Evolutionary conservation across 192 early-diverging fungal genomes (phyloP), one percentile per base, ranked within the genome.

Genomic region (Lunasporangiospora selenospora): DNA sequence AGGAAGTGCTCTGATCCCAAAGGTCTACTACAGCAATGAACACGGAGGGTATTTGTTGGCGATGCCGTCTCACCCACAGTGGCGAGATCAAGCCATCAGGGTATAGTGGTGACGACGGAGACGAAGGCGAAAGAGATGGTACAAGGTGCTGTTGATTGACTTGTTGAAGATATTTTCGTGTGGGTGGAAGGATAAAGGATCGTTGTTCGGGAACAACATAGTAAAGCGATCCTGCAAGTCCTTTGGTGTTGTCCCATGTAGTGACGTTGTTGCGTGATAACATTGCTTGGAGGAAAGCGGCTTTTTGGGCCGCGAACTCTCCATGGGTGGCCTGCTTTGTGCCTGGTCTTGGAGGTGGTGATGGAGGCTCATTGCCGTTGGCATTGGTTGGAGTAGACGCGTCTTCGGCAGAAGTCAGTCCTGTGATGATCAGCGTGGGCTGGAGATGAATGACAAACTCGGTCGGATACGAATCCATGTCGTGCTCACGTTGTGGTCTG

Each of bases 81-180:
- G 90, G 84, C 1, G 82, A 75, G 64, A 96, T 87, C n/a, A 96
- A 67, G 18, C 94, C 94, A 75, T 94, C 92, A 1, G 94, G 93
- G 80, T 88, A 82, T 46, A 94, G 58, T 11, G 90, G 87, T 7
- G 94, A 96, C 6, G 75, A 58, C 6, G 81, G 79, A 19, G 76
- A 80, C 1, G 85, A 67, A 6, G 94, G 94, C 4, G 93, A 94
- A 16, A 95, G 59, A 8, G 80, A 49, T 15, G 88, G 89, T 16
- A 32, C 18, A 33, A 46, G 65, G 29, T 62, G 53, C 33, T 57
- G 41, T 27, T 66, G 55, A 36, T 16, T 30, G 33, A 50, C 62
- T 53, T 76, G 67, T 44, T 63, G 73, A 30, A 63, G 54, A 58
- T 43, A 76, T 42, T 58, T 76, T 24, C 66, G 26, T 51, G 59